Percentiles rank a stretch among this genome's conserved stretches.
Evolutionary conservation across 1,284 basidiomycete species (phyloP).

Genomic region (Tylopilus sp.): DNA sequence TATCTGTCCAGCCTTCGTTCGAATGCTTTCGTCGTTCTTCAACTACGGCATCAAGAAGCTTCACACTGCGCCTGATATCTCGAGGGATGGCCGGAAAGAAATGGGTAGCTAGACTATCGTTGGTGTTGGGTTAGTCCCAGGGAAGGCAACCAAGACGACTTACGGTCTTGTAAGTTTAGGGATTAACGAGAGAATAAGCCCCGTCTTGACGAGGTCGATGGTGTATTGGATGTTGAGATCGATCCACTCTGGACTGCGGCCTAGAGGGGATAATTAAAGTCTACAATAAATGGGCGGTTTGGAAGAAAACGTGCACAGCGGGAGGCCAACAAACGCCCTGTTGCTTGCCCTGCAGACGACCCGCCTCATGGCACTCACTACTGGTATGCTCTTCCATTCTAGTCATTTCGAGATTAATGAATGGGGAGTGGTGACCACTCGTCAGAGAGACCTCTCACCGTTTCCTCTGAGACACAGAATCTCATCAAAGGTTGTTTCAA

Average conservation of each 20-base stretch:
- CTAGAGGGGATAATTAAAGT: background rate
- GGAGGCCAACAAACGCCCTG: constrained; percentile 39
- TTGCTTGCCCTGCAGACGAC: constrained; percentile 34
- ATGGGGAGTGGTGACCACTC: background rate
- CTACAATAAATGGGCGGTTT: too few relatives aligned
- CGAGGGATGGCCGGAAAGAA: background rate
- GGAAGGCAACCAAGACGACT: background rate
- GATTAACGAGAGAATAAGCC: background rate
- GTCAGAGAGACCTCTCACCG: background rate
- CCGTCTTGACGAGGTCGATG: background rate
- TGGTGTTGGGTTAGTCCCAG: background rate
- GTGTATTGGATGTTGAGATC: constrained; percentile 30
- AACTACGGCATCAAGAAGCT: constrained; percentile 36
- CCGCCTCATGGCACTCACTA: constrained; percentile 7
- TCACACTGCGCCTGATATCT: constrained; percentile 9
- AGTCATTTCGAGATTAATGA: background rate
- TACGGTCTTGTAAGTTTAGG: background rate
- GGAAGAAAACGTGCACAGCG: constrained; percentile 30
- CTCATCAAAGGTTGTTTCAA: background rate
- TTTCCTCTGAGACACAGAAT: background rate
- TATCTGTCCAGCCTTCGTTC: constrained; percentile 14
- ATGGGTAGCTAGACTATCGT: background rate
- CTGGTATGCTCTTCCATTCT: background rate
- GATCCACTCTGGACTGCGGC: constrained; percentile 30
- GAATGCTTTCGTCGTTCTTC: constrained; percentile 36